A percentile compares a stretch with the other conserved stretches of the same genome.
Conservation (phyloP, 306 rosid genomes). For the Cucumis hystrix region DNA sequence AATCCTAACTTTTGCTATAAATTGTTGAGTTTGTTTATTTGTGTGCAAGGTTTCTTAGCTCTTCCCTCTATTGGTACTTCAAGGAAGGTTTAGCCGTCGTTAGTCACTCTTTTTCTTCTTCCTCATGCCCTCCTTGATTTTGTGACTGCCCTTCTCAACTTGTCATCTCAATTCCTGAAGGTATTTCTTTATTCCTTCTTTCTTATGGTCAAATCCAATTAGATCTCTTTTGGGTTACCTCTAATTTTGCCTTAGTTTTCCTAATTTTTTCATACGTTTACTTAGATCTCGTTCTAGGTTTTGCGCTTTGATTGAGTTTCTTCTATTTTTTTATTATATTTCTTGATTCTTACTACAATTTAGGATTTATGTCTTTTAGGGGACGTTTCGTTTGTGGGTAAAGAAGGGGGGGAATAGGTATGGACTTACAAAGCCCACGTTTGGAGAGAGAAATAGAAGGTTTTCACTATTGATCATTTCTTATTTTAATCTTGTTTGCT, state of each 20-base stretch:
- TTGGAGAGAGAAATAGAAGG: too few species aligned
- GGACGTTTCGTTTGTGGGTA: too few species aligned
- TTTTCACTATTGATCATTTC: too few species aligned
- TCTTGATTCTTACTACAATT: neutral
- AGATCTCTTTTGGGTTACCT: slow-evolving; percentile 8
- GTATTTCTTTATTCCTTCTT: slow-evolving; percentile 8
- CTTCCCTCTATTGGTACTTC: slow-evolving; percentile 94
- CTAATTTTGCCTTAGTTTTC: neutral
- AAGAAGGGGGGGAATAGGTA: too few species aligned
- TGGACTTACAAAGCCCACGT: too few species aligned
- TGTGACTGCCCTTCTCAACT: slow-evolving; percentile 94
- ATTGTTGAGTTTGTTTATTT: too few species aligned
- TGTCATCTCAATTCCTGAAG: slow-evolving; percentile 67
- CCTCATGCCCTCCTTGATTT: slow-evolving; percentile 60
- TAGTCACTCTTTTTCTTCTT: slow-evolving; percentile 40
- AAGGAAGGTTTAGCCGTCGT: slow-evolving; percentile 65
- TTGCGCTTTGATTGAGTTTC: neutral
- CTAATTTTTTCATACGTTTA: neutral
- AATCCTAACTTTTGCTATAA: too few species aligned
- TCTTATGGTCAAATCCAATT: slow-evolving; percentile 11
- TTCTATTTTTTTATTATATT: neutral
- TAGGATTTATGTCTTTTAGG: neutral
- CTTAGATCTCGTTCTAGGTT: slow-evolving; percentile 4
- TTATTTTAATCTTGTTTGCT: too few species aligned
- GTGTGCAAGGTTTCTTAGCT: slow-evolving; percentile 30